Evolutionary conservation across 2,329 filamentous ascomycete species (phyloP), one percentile per base, ranked within the genome.

Genomic region (Calycina herbarum): DNA sequence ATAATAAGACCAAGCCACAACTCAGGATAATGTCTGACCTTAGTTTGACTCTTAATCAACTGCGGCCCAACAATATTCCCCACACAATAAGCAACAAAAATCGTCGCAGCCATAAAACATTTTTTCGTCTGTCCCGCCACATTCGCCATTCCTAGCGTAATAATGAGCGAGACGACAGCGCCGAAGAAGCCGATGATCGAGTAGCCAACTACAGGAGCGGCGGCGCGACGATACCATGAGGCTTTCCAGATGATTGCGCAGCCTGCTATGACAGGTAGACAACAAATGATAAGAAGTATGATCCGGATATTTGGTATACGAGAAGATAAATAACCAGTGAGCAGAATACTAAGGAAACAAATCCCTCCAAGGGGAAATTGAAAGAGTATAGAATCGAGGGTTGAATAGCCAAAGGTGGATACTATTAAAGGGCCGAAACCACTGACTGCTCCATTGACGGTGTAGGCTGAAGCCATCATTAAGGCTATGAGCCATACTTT

Each of bases 101-200:
- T 89, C 0, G 87, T 87, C 0, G 88, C 87, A 0, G 90, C 88
- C 82, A 90, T 92, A 72, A 90, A 88, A 68, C 87, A 90, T 80
- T 93, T 93, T 79, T 93, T 93, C 0, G 90, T 93, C 29, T 90
- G 85, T 0, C 91, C 90, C 0, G 90, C 89, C 0, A 93, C 89
- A 69, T 93, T 93, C 11, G 85, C 85, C 81, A 85, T 85, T 0
- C 83, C 84, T 2, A 86, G 73, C 0, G 80, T 81, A 54, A 87
- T 85, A 2, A 83, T 82, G n/a, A 86, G 78, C 56, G 85, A 88
- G 0, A 91, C 89, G 0, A 91, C 89, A 0, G 85, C 87, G 0
- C 89, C 89, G 69, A 92, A 93, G 69, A 89, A 90, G 0, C 90
- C 90, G 1, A 89, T 89, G 42, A 93, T 83, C 0, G 87, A 86